These are phyloP conservation scores for Rhododendron williamsianum DNA, from an alignment of 148 eudicot species.

Conservation along the genomic window DNA sequence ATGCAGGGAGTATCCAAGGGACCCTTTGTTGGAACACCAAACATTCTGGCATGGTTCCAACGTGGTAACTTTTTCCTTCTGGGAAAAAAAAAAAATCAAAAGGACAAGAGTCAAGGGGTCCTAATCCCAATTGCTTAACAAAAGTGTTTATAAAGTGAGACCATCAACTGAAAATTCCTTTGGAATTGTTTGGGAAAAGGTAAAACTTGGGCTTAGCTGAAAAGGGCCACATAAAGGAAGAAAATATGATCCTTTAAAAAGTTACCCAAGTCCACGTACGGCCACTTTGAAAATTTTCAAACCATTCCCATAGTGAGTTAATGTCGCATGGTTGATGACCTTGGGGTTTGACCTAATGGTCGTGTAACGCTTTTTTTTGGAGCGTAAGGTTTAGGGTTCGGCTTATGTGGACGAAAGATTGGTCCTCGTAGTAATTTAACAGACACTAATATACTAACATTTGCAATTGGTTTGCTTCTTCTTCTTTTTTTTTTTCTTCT, in stretches of 20 bases:
- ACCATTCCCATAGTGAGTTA: neutral
- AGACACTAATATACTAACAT: no score
- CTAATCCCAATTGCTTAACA: neutral
- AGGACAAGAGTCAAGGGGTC: constrained; percentile 12
- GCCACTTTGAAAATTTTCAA: neutral
- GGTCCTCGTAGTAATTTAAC: no score
- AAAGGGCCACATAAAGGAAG: neutral
- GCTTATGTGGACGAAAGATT: no score
- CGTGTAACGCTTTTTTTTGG: neutral
- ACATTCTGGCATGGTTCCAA: constrained; percentile 11
- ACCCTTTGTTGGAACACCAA: constrained; percentile 5
- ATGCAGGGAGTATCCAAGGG: constrained; percentile 4
- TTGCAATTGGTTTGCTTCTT: no score
- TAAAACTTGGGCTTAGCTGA: neutral
- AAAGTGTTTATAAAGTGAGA: neutral
- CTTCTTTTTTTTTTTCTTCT: neutral
- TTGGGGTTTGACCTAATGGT: neutral
- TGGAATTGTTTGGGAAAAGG: neutral
- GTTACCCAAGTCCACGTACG: neutral
- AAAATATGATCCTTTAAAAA: neutral
- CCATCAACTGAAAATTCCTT: neutral
- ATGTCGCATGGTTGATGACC: neutral
- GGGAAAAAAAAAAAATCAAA: neutral
- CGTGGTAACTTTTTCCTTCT: neutral
- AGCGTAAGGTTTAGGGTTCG: neutral